phyloP scores from a whole-genome alignment of 2,329 filamentous ascomycete genomes.

The Aureobasidium leucospermi region DNA sequence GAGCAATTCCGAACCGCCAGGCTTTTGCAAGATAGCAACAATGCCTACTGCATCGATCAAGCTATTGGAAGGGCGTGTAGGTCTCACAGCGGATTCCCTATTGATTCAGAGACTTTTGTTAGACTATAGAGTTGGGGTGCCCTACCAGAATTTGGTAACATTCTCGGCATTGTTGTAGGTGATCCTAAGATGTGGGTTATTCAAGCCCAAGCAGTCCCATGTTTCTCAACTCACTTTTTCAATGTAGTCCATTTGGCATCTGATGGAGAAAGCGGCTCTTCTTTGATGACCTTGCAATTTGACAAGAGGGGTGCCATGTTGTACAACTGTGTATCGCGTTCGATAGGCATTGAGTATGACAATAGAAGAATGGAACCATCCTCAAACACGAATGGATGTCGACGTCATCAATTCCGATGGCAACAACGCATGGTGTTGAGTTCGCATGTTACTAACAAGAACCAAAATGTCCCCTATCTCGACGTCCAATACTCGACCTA shows the following conservation, averaged over 20 bases:
- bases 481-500: neutral
- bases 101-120: neutral
- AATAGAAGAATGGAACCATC: neutral
- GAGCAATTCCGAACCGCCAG: slow-evolving; percentile 42
- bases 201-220: neutral
- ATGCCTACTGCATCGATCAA: slow-evolving; percentile 53
- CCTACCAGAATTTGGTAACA: slow-evolving; percentile 10
- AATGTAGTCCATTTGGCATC: slow-evolving; percentile 36
- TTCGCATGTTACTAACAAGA: neutral
- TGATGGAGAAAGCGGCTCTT: slow-evolving; percentile 21
- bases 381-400: neutral
- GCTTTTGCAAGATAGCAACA: slow-evolving; percentile 45
- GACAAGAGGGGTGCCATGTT: slow-evolving; percentile 15
- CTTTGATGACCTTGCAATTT: slow-evolving; percentile 17
- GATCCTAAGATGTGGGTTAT: slow-evolving; percentile 22
- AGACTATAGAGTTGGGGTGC: neutral
- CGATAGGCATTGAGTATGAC: neutral
- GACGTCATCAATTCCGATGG: neutral
- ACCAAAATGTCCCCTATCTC: neutral
- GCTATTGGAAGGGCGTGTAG: slow-evolving; percentile 48
- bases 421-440: neutral
- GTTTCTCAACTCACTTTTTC: slow-evolving; percentile 26
- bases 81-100: slow-evolving; percentile 42
- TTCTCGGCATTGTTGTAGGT: slow-evolving; percentile 38
- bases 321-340: neutral